Percentiles rank a stretch among this genome's conserved stretches.
Evolutionary conservation across 140 eudicot genomes (phyloP).

Genomic region (Stevia rebaudiana): DNA sequence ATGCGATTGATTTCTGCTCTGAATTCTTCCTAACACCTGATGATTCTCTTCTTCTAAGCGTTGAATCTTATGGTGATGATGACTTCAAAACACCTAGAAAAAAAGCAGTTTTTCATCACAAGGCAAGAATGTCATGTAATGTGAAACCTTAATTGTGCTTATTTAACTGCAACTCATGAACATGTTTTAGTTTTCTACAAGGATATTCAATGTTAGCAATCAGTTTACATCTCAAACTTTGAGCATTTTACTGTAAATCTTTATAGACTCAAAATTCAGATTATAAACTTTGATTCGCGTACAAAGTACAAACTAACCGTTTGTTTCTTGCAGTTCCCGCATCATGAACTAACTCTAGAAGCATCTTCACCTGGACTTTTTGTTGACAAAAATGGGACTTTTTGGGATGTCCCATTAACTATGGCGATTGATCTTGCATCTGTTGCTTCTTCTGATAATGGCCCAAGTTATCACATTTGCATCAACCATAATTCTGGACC

Average conservation of each 20-base stretch:
- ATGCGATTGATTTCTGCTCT: constrained; percentile 55
- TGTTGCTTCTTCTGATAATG: constrained; percentile 56
- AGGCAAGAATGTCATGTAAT: constrained; percentile 46
- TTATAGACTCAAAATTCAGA: neutral
- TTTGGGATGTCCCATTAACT: constrained; percentile 79
- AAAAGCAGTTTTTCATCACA: constrained; percentile 75
- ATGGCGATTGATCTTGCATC: constrained; percentile 68
- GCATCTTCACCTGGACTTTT: constrained; percentile 77
- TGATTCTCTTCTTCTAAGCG: constrained; percentile 48
- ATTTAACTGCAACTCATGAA: too few relatives aligned
- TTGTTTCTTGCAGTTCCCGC: constrained; percentile 60
- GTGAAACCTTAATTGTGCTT: neutral
- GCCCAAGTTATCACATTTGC: constrained; percentile 69
- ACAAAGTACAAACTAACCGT: neutral
- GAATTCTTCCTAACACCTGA: constrained; percentile 57
- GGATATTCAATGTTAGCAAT: neutral
- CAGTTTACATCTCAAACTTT: neutral
- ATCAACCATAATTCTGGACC: constrained; percentile 51
- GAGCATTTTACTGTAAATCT: neutral
- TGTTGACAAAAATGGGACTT: constrained; percentile 53
- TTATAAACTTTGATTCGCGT: neutral
- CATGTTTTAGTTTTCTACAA: neutral
- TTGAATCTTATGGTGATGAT: constrained; percentile 50
- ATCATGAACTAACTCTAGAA: constrained; percentile 64
- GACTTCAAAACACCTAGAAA: constrained; percentile 47